Conservation (phyloP, 2,329 filamentous ascomycete genomes). For the Leptographium procerum region DNA sequence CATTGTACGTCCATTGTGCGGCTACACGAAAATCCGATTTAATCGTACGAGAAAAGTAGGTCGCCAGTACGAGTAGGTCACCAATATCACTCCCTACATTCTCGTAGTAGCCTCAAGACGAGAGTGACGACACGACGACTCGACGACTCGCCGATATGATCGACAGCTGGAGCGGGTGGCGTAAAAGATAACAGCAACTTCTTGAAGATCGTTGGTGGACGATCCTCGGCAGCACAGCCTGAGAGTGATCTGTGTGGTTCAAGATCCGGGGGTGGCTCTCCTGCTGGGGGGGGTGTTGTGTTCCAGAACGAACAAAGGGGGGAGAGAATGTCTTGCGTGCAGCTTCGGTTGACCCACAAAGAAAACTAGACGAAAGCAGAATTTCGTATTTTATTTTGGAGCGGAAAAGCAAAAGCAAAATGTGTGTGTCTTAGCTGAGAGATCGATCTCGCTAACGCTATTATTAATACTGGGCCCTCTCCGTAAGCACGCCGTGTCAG, state of each 20-base stretch:
- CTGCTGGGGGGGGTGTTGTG: neutral
- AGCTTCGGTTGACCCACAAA: neutral
- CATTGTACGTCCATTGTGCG: too few species aligned
- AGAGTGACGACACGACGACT: too few species aligned
- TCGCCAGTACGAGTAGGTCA: too few species aligned
- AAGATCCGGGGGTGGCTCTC: neutral
- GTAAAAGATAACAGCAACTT: neutral
- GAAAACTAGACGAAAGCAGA: neutral
- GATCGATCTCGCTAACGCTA: neutral
- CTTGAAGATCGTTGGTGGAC: neutral
- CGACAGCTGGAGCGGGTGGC: neutral
- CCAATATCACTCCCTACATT: too few species aligned
- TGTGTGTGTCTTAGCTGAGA: neutral
- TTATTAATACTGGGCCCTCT: too few species aligned
- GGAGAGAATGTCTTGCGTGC: neutral
- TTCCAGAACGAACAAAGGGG: neutral
- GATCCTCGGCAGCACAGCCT: neutral
- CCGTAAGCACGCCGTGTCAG: too few species aligned
- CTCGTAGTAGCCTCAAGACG: too few species aligned
- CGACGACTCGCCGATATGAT: too few species aligned
- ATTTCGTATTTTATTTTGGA: neutral
- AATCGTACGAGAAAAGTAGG: too few species aligned
- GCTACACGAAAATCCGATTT: too few species aligned
- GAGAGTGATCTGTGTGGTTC: neutral
- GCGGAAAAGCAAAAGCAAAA: too few species aligned